These are phyloP conservation scores for Lentinula aciculospora DNA, from an alignment of 768 basidiomycete species.

Conservation along the genomic window DNA sequence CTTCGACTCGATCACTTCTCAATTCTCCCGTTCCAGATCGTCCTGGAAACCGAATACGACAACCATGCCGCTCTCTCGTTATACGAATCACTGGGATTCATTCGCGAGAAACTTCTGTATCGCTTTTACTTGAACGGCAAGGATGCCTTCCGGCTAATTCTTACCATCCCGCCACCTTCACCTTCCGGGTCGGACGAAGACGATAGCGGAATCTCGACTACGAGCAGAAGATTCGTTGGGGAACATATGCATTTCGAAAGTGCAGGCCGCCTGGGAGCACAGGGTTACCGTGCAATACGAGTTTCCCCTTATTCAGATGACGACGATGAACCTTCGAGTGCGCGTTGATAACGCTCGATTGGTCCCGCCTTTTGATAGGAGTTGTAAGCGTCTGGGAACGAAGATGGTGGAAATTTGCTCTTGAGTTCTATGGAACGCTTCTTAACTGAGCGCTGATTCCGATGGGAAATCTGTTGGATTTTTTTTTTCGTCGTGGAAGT, in stretches of 20 bases:
- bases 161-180: constrained; percentile 43
- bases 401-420: too few relatives aligned
- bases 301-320: constrained; percentile 42
- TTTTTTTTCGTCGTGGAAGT: too few relatives aligned
- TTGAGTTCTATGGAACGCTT: too few relatives aligned
- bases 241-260: not conserved
- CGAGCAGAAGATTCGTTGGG: not conserved
- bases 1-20: not conserved
- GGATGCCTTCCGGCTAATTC: constrained; percentile 85
- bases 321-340: constrained; percentile 24
- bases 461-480: too few relatives aligned
- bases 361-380: not conserved
- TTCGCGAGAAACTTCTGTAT: constrained; percentile 89
- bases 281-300: constrained; percentile 35
- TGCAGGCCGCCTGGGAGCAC: constrained; percentile 8
- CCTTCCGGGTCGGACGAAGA: constrained; percentile 8
- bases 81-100: constrained; percentile 91
- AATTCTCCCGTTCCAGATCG: constrained; percentile 48
- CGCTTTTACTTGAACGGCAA: constrained; percentile 98
- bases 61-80: constrained; percentile 83
- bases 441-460: too few relatives aligned
- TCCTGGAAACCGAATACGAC: constrained; percentile 95
- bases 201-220: not conserved
- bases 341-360: constrained; percentile 22
- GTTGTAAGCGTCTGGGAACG: too few relatives aligned